Conservation (phyloP, 306 rosid genomes). For the Begonia loranthoides region DNA sequence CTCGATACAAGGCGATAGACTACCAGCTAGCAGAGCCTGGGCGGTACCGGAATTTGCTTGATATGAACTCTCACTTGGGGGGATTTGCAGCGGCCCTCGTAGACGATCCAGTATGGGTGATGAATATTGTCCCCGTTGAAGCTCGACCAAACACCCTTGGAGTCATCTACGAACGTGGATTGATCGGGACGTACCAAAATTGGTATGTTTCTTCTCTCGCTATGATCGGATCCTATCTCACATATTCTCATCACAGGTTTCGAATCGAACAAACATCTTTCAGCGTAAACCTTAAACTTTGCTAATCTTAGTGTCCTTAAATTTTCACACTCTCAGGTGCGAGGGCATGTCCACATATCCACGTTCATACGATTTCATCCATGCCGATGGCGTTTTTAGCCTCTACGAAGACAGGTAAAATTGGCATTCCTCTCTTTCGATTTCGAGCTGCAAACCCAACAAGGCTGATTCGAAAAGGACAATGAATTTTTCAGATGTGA, state of each 20-base stretch:
- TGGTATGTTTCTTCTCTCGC: constrained; percentile 29
- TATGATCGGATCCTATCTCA: background rate
- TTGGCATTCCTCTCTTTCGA: background rate
- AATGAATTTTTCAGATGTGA: constrained; percentile 37
- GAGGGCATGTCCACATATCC: constrained; percentile 96
- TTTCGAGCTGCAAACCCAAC: background rate
- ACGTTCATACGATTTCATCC: constrained; percentile 72
- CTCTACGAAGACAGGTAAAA: constrained; percentile 48
- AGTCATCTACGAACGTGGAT: constrained; percentile 56
- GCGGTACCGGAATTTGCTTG: constrained; percentile 62
- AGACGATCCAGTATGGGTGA: constrained; percentile 69
- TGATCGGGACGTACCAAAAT: constrained; percentile 71
- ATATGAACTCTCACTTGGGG: constrained; percentile 77
- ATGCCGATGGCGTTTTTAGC: constrained; percentile 65
- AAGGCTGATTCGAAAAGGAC: background rate
- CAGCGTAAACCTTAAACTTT: background rate
- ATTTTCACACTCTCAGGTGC: constrained; percentile 32
- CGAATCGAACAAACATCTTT: background rate
- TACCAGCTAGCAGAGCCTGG: constrained; percentile 39
- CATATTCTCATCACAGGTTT: background rate
- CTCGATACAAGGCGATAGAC: constrained; percentile 42
- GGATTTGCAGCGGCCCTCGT: constrained; percentile 65
- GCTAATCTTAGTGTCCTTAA: background rate
- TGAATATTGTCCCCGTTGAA: constrained; percentile 74
- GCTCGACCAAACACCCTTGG: constrained; percentile 52